These are phyloP conservation scores for Echinosophora koreensis DNA, from an alignment of 306 rosid genomes.

Conservation along the genomic window DNA sequence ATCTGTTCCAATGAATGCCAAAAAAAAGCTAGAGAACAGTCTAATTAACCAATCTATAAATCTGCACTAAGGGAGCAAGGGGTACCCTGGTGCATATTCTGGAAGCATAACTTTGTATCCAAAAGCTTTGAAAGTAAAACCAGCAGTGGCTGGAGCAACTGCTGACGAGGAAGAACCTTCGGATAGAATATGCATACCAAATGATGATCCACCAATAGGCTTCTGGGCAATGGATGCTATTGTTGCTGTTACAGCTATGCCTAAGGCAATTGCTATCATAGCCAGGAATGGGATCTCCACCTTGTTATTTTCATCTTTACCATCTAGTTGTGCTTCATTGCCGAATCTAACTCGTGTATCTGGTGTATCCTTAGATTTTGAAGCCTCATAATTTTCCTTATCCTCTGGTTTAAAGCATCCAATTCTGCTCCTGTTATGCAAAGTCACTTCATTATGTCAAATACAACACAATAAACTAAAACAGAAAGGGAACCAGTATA, in stretches of 20 bases:
- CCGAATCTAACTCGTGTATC: conserved; percentile 40
- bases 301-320: conserved; percentile 30
- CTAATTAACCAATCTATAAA: neutral
- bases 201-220: conserved; percentile 55
- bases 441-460: conserved; percentile 22
- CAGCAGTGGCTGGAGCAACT: conserved; percentile 48
- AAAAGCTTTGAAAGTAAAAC: conserved; percentile 62
- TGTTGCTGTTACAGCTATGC: conserved; percentile 63
- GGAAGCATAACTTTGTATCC: conserved; percentile 62
- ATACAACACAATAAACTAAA: neutral
- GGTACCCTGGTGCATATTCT: conserved; percentile 73
- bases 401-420: conserved; percentile 56
- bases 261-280: conserved; percentile 60
- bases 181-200: conserved; percentile 55
- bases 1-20: neutral
- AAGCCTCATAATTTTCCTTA: conserved; percentile 45
- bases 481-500: neutral
- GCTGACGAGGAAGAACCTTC: conserved; percentile 61
- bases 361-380: conserved; percentile 40
- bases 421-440: conserved; percentile 46
- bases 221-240: conserved; percentile 52
- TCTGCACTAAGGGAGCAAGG: neutral
- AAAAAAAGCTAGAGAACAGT: neutral
- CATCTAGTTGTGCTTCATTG: conserved; percentile 45
- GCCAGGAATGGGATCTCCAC: conserved; percentile 53